These are phyloP conservation scores for Marasmius oreades DNA, from an alignment of 1,284 basidiomycete species.

Conservation along the genomic window DNA sequence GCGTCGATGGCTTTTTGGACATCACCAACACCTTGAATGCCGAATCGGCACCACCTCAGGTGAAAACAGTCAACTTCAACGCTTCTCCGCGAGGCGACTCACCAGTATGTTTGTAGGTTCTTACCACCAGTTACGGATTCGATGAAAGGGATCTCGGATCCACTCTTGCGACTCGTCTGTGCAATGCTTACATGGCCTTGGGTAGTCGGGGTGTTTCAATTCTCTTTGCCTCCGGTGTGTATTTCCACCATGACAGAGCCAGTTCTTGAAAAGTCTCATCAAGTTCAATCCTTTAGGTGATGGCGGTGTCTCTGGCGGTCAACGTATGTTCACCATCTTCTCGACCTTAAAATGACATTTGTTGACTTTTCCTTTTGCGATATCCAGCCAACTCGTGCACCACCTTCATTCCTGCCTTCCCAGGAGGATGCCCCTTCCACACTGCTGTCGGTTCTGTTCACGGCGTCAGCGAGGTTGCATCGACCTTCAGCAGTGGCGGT, in stretches of 20 bases:
- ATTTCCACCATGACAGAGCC: neutral
- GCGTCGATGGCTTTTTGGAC: constrained; percentile 23
- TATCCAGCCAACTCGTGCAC: constrained; percentile 18
- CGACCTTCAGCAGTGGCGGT: constrained; percentile 35
- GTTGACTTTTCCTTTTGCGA: neutral
- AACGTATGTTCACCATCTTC: constrained; percentile 10
- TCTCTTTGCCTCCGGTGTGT: constrained; percentile 32
- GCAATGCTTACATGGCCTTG: constrained; percentile 31
- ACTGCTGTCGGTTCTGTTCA: constrained; percentile 27
- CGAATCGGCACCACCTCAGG: constrained; percentile 27
- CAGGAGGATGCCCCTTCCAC: constrained; percentile 22
- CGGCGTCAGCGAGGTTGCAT: constrained; percentile 26
- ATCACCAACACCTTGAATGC: constrained; percentile 29
- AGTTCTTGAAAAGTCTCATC: neutral
- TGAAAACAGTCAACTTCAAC: constrained; percentile 14
- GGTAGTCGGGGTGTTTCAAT: constrained; percentile 34
- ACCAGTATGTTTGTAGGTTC: constrained; percentile 2
- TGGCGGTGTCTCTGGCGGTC: constrained; percentile 35
- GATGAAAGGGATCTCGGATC: constrained; percentile 24
- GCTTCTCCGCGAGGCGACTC: constrained; percentile 10
- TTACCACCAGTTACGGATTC: constrained; percentile 27
- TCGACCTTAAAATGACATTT: no score
- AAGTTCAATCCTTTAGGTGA: constrained; percentile 15
- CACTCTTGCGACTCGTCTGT: constrained; percentile 27
- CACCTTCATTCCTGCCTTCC: constrained; percentile 32